phyloP scores from a whole-genome alignment of 805 yeast species.

The Candida jianshihensis region DNA sequence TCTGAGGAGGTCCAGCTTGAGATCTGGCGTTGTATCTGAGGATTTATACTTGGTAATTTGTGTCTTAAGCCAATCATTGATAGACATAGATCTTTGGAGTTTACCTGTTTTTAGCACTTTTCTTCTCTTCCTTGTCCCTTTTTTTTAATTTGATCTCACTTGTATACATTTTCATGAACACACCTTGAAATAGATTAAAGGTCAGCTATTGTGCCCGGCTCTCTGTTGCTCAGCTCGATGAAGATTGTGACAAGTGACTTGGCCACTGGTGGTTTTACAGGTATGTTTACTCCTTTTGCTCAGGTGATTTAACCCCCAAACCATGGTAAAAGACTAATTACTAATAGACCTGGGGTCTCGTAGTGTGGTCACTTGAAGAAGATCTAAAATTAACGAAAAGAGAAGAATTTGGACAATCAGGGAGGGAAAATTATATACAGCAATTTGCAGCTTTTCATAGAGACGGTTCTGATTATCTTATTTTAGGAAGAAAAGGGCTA shows the following conservation, averaged over 20 bases:
- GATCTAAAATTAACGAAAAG: slow-evolving; percentile 4
- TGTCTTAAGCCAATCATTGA: background rate
- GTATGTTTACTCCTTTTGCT: background rate
- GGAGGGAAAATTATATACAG: slow-evolving; percentile 11
- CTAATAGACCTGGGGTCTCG: no score
- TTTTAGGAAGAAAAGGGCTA: slow-evolving; percentile 15
- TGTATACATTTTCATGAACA: slow-evolving; percentile 4
- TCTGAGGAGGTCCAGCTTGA: slow-evolving; percentile 35
- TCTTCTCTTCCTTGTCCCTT: no score
- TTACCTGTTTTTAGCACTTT: no score
- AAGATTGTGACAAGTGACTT: background rate
- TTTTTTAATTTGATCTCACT: no score
- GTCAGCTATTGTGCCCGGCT: no score
- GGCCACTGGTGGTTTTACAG: slow-evolving; percentile 2
- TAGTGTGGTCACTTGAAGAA: slow-evolving; percentile 8
- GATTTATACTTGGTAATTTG: no score
- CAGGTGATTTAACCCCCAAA: no score
- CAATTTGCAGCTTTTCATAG: slow-evolving; percentile 7
- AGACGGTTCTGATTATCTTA: slow-evolving; percentile 3
- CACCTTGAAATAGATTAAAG: background rate
- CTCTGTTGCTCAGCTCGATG: no score
- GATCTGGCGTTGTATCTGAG: no score
- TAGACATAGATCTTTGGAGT: background rate
- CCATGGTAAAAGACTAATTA: no score
- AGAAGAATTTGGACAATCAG: slow-evolving; percentile 6